Evolutionary conservation across 78 protist species (phyloP).

Genomic region (Diacronema lutheri): DNA sequence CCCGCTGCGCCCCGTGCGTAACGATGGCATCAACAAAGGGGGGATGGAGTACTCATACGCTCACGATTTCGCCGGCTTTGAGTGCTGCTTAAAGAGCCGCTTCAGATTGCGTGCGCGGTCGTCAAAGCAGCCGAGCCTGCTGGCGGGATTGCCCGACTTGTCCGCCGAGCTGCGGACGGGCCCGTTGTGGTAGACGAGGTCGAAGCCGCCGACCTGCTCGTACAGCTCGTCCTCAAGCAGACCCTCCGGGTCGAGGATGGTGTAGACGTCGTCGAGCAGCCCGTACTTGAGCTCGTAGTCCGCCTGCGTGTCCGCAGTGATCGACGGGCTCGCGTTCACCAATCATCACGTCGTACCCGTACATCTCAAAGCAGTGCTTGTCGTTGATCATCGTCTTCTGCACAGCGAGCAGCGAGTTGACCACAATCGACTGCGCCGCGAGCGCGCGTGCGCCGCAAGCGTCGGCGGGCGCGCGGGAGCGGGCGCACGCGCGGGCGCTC

Average conservation of each 20-base stretch:
- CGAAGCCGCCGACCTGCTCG: constrained; percentile 6
- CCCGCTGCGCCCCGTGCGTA: no score
- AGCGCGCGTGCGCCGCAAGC: no score
- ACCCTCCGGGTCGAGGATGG: constrained; percentile 9
- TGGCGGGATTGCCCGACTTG: not conserved
- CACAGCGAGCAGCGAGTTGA: constrained; percentile 64
- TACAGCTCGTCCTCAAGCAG: not conserved
- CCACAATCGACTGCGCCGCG: constrained; percentile 10
- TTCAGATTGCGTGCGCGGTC: not conserved
- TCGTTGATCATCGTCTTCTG: constrained; percentile 69
- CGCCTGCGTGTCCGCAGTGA: constrained; percentile 54
- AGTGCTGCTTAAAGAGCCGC: not conserved
- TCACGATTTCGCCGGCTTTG: no score
- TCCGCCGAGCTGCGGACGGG: no score
- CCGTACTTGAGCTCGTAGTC: constrained; percentile 38
- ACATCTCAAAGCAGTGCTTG: constrained; percentile 83
- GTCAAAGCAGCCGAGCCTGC: not conserved
- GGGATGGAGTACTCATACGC: no score
- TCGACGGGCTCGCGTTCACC: constrained; percentile 73
- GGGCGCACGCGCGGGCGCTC: no score
- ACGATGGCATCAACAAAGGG: no score
- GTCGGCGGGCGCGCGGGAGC: no score
- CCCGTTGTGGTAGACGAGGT: not conserved
- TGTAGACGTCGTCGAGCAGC: constrained; percentile 12
- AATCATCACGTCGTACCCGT: constrained; percentile 71